Percentiles rank a stretch among this genome's conserved stretches.
phyloP scores from a whole-genome alignment of 176 grass and related monocot species.

The Eragrostis curvula region DNA sequence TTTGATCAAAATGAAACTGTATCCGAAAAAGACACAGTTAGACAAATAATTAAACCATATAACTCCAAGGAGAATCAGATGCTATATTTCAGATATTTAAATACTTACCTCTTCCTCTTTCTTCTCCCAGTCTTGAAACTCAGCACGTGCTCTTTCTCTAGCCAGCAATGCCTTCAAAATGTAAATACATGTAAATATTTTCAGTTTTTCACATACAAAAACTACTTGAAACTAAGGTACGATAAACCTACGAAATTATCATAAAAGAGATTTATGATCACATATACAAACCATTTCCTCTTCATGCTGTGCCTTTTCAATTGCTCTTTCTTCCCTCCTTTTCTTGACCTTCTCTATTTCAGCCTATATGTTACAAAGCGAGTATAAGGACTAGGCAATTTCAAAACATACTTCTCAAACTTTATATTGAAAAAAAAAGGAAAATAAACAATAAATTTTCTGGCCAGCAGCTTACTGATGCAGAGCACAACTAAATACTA shows the following conservation, averaged over 20 bases:
- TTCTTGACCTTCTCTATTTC: constrained; percentile 99
- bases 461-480: background rate
- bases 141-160: constrained; percentile 88
- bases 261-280: constrained; percentile 1
- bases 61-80: constrained; percentile 22
- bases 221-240: background rate
- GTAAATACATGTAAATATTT: constrained; percentile 37
- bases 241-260: background rate
- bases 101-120: constrained; percentile 96
- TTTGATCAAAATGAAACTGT: constrained; percentile 99
- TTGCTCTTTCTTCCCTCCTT: constrained; percentile 96
- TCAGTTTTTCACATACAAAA: constrained; percentile 15
- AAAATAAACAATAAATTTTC: background rate
- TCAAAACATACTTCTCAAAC: constrained; percentile 17
- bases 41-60: constrained; percentile 32
- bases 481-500: background rate
- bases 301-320: constrained; percentile 97
- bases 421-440: constrained; percentile 3
- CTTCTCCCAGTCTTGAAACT: constrained; percentile 99
- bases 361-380: constrained; percentile 56
- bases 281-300: constrained; percentile 83
- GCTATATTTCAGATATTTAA: constrained; percentile 17
- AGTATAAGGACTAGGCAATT: constrained; percentile 17
- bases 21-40: constrained; percentile 34
- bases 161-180: constrained; percentile 76